Percentiles rank a stretch among this genome's conserved stretches.
phyloP scores from a whole-genome alignment of 129 eudicot genomes.

The Logfia minima region DNA sequence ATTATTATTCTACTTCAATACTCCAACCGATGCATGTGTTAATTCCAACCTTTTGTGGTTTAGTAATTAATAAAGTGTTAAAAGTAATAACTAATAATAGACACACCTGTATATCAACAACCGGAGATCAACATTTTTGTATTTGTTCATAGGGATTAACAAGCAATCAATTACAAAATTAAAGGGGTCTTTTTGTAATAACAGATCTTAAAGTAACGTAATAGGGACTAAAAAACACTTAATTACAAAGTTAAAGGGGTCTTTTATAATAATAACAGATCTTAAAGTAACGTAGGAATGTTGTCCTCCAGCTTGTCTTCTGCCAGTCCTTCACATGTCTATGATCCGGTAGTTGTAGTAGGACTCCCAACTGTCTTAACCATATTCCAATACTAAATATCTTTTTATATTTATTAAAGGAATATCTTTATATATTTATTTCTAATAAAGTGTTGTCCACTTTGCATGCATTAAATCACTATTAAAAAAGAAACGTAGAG shows the following conservation, averaged over 20 bases:
- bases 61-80: slow-evolving; percentile 19
- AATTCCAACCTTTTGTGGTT: slow-evolving; percentile 20
- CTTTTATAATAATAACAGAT: slow-evolving; percentile 12
- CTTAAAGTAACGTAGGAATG: slow-evolving; percentile 30
- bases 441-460: no score
- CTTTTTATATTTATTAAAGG: background rate
- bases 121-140: slow-evolving; percentile 15
- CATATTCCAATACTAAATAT: background rate
- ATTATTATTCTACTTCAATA: background rate
- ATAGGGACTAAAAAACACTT: slow-evolving; percentile 12
- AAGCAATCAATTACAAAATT: slow-evolving; percentile 9
- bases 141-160: slow-evolving; percentile 25
- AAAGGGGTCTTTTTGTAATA: no score
- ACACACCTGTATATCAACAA: slow-evolving; percentile 19
- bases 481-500: no score
- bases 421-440: no score
- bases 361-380: slow-evolving; percentile 32
- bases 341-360: slow-evolving; percentile 36
- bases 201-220: background rate
- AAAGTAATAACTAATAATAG: slow-evolving; percentile 27
- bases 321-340: slow-evolving; percentile 34
- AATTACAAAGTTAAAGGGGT: slow-evolving; percentile 18
- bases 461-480: no score
- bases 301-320: slow-evolving; percentile 35
- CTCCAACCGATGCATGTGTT: slow-evolving; percentile 24